phyloP scores from a whole-genome alignment of 2,329 filamentous ascomycete species.

The Myriosclerotinia duriaeana region DNA sequence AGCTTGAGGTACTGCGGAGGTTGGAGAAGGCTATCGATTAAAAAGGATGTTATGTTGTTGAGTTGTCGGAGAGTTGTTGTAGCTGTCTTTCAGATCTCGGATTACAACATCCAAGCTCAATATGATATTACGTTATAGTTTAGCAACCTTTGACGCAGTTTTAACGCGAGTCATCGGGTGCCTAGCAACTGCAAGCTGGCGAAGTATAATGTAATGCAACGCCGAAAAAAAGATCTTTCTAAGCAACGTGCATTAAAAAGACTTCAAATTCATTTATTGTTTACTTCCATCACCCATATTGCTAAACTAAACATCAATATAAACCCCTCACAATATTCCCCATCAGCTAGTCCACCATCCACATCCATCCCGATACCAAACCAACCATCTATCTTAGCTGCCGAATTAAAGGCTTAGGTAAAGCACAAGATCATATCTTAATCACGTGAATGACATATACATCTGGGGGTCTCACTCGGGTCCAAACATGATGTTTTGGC shows the following conservation, averaged over 20 bases:
- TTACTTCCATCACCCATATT: not conserved
- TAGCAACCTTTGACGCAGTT: conserved; percentile 10
- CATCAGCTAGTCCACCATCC: not conserved
- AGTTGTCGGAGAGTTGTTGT: conserved; percentile 19
- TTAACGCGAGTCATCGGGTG: conserved; percentile 25
- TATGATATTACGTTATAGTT: conserved; percentile 12
- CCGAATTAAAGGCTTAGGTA: not conserved
- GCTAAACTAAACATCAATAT: not conserved
- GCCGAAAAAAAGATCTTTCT: not conserved
- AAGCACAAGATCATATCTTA: conserved; percentile 10
- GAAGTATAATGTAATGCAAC: not conserved
- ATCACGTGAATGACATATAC: conserved; percentile 1
- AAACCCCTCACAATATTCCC: too few species aligned
- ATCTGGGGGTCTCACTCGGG: not conserved
- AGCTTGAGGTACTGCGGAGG: not conserved
- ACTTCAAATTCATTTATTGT: not conserved
- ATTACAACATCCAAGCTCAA: conserved; percentile 24
- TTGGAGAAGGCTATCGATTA: conserved; percentile 9
- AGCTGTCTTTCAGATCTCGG: conserved; percentile 20
- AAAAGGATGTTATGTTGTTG: conserved; percentile 12
- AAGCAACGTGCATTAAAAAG: not conserved
- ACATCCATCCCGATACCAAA: not conserved
- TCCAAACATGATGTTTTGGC: not conserved
- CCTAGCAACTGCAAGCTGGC: conserved; percentile 18
- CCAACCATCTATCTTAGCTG: not conserved